Evolutionary conservation across 805 yeast species (phyloP).

Genomic region (Pichia eremophila): DNA sequence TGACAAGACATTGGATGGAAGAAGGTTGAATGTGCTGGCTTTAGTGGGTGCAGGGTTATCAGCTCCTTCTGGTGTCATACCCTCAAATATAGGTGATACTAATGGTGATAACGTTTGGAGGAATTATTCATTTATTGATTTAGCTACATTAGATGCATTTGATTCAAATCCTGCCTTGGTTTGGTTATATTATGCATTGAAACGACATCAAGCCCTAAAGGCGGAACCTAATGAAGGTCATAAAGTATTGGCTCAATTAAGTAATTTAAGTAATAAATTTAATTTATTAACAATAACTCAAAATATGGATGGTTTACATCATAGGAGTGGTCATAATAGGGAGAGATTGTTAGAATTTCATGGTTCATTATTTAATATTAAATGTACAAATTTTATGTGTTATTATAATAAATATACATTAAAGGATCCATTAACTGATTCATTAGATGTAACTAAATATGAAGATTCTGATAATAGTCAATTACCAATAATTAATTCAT

Average conservation of each 20-base stretch:
- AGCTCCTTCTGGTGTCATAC: neutral
- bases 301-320: slow-evolving; percentile 71
- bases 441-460: slow-evolving; percentile 10
- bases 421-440: slow-evolving; percentile 47
- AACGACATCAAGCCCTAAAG: slow-evolving; percentile 53
- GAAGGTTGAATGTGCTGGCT: slow-evolving; percentile 29
- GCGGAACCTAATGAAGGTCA: slow-evolving; percentile 75
- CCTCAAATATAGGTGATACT: neutral
- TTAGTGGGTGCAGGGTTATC: slow-evolving; percentile 29
- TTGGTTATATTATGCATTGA: slow-evolving; percentile 78
- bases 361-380: slow-evolving; percentile 65
- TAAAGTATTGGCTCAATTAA: slow-evolving; percentile 53
- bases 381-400: slow-evolving; percentile 72
- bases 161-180: slow-evolving; percentile 74
- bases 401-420: slow-evolving; percentile 41
- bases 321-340: slow-evolving; percentile 52
- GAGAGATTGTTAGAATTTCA: slow-evolving; percentile 58
- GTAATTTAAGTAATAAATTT: slow-evolving; percentile 26
- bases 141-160: slow-evolving; percentile 91
- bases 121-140: slow-evolving; percentile 65
- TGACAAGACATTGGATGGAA: neutral
- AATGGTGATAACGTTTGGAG: slow-evolving; percentile 42
- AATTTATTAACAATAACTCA: slow-evolving; percentile 65
- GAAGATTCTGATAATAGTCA: slow-evolving; percentile 2
- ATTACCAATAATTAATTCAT: slow-evolving; percentile 33